Evolutionary conservation across 2,329 filamentous ascomycete species (phyloP).

Genomic region (Gremmenia infestans): DNA sequence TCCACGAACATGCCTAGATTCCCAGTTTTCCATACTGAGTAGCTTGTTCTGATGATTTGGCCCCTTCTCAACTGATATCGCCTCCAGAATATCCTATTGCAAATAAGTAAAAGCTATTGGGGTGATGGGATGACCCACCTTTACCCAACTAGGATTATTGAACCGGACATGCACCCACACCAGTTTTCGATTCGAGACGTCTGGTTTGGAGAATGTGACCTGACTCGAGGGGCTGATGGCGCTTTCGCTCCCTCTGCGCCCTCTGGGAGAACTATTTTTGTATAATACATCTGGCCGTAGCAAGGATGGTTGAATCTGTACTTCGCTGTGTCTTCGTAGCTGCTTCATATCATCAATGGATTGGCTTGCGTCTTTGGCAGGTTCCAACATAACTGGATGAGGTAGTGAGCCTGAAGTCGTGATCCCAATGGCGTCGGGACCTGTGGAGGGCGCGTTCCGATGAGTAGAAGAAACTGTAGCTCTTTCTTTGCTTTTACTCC

Average conservation of each 20-base stretch:
- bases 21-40: slow-evolving; percentile 4
- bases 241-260: background rate
- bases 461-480: background rate
- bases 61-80: slow-evolving; percentile 8
- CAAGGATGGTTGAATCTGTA: background rate
- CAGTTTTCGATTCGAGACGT: slow-evolving; percentile 4
- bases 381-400: background rate
- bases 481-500: background rate
- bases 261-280: background rate
- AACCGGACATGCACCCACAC: slow-evolving; percentile 7
- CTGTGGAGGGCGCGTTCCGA: background rate
- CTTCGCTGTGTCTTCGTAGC: background rate
- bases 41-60: slow-evolving; percentile 1
- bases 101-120: background rate
- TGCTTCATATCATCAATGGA: background rate
- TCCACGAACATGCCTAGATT: slow-evolving; percentile 11
- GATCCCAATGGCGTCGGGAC: background rate
- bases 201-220: background rate
- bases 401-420: background rate
- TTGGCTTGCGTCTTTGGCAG: background rate
- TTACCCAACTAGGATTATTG: slow-evolving; percentile 8
- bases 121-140: background rate
- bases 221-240: background rate
- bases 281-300: background rate
- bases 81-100: background rate